These are phyloP conservation scores for Trichoderma aggressivum DNA, from an alignment of 2,329 filamentous ascomycete genomes.

Conservation along the genomic window DNA sequence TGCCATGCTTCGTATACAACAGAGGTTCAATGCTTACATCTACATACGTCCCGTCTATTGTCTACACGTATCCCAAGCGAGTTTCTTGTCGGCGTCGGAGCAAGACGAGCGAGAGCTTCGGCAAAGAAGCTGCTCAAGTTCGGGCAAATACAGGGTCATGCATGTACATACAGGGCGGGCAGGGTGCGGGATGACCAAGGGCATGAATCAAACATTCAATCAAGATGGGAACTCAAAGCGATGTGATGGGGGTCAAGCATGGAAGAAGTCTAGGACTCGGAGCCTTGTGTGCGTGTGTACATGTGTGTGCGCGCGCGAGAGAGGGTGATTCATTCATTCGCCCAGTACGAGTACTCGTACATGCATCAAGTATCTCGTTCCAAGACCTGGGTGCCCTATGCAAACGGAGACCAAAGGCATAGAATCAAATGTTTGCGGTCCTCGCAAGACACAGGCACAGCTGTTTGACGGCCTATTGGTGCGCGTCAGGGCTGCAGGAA, in stretches of 20 bases:
- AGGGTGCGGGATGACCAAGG: neutral
- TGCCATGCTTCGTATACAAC: neutral
- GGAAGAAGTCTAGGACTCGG: neutral
- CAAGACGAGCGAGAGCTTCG: neutral
- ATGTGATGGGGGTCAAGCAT: neutral
- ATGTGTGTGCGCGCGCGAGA: neutral
- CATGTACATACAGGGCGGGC: neutral
- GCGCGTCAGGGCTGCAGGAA: slow-evolving; percentile 17
- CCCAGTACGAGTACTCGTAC: neutral
- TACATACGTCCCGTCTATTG: too few relatives aligned
- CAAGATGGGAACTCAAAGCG: neutral
- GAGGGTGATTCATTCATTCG: neutral
- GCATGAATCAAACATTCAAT: neutral
- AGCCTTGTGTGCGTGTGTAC: neutral
- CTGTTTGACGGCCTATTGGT: slow-evolving; percentile 1
- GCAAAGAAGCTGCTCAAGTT: neutral
- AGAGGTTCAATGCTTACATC: too few relatives aligned
- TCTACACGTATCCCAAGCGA: neutral
- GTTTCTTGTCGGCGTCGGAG: neutral
- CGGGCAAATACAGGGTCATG: neutral
- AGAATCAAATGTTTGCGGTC: neutral
- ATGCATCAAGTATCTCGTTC: neutral
- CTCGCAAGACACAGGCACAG: neutral
- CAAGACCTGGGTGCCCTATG: neutral
- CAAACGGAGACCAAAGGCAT: neutral